These are phyloP conservation scores for Somion occarium DNA, from an alignment of 1,284 basidiomycete species.

Conservation along the genomic window DNA sequence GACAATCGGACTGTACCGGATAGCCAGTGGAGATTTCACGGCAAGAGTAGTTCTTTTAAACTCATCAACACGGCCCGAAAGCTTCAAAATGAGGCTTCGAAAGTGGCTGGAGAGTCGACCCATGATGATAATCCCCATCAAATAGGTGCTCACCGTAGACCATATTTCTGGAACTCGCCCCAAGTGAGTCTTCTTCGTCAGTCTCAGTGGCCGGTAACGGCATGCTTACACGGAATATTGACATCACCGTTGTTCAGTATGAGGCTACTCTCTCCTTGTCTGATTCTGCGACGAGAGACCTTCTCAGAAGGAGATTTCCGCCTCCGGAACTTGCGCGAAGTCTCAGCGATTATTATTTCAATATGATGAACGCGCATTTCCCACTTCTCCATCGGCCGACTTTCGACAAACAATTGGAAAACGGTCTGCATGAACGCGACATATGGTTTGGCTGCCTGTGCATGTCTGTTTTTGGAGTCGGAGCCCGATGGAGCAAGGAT, in stretches of 20 bases:
- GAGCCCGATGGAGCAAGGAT: conserved; percentile 45
- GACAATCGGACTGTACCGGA: conserved; percentile 19
- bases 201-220: background rate
- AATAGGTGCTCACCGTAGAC: background rate
- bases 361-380: conserved; percentile 33
- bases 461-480: conserved; percentile 49
- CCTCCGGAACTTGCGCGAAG: background rate
- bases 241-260: background rate
- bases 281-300: background rate
- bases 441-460: conserved; percentile 43
- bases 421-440: conserved; percentile 39
- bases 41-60: conserved; percentile 54
- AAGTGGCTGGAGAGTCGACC: background rate
- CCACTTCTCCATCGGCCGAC: conserved; percentile 48
- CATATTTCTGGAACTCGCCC: background rate
- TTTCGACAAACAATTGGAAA: conserved; percentile 36
- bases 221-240: background rate
- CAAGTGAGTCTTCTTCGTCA: conserved; percentile 16
- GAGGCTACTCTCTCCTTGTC: background rate
- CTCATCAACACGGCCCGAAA: conserved; percentile 49
- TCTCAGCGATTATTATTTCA: conserved; percentile 48
- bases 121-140: background rate
- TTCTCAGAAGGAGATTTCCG: background rate
- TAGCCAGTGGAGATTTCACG: conserved; percentile 49
- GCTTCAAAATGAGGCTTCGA: conserved; percentile 30